phyloP scores from a whole-genome alignment of 1,284 basidiomycete genomes.

The Cryptococcus sp. region DNA sequence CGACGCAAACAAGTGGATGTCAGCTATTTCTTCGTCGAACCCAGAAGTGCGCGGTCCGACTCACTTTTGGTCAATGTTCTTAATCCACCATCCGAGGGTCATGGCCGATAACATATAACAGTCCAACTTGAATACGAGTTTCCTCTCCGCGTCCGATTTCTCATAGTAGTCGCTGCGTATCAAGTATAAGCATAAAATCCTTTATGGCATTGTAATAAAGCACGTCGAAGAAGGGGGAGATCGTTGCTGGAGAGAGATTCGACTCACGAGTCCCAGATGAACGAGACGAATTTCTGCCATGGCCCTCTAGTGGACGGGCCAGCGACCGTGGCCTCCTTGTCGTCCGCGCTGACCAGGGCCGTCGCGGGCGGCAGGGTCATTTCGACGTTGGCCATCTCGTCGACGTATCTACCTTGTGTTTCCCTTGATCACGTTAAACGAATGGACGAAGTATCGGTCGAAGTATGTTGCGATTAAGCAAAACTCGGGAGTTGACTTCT shows the following conservation, averaged over 20 bases:
- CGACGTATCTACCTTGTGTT: too few relatives aligned
- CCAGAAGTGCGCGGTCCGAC: neutral
- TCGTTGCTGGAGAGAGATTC: neutral
- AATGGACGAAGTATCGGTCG: too few relatives aligned
- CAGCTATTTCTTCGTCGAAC: too few relatives aligned
- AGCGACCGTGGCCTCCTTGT: neutral
- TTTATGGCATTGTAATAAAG: neutral
- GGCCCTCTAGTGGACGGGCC: slow-evolving; percentile 8
- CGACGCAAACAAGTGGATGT: too few relatives aligned
- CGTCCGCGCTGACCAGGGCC: slow-evolving; percentile 2
- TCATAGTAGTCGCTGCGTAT: slow-evolving; percentile 26
- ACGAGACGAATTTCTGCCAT: slow-evolving; percentile 22
- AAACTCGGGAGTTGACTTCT: too few relatives aligned
- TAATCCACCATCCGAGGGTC: slow-evolving; percentile 23
- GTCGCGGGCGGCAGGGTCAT: slow-evolving; percentile 7
- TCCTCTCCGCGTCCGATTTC: slow-evolving; percentile 26
- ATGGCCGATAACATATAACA: slow-evolving; percentile 20
- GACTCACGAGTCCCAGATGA: slow-evolving; percentile 23
- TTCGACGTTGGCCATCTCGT: slow-evolving; percentile 1
- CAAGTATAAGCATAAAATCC: neutral
- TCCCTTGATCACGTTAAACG: too few relatives aligned
- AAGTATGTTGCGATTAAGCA: too few relatives aligned
- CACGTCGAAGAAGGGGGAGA: neutral
- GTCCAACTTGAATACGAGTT: slow-evolving; percentile 30
- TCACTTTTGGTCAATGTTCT: slow-evolving; percentile 27